These are phyloP conservation scores for Rhododendron simsii DNA, from an alignment of 148 eudicot species.

Conservation along the genomic window DNA sequence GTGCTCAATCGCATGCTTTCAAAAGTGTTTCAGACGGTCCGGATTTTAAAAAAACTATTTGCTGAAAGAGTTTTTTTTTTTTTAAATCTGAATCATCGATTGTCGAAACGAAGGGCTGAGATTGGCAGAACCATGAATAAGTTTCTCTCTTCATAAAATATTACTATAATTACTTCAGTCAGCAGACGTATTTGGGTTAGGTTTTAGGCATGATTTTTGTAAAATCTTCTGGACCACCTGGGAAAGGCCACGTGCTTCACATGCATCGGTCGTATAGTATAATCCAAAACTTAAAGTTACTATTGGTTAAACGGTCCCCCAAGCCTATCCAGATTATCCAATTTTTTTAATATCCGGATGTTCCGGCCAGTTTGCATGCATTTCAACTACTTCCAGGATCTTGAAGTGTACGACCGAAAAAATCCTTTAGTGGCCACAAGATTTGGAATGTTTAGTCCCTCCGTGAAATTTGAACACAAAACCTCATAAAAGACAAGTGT, in stretches of 20 bases:
- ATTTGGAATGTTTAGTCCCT: background rate
- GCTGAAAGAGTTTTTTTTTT: no score
- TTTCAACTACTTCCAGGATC: background rate
- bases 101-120: no score
- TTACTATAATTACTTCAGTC: background rate
- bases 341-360: no score
- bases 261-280: background rate
- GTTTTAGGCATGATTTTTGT: slow-evolving; percentile 14
- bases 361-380: no score
- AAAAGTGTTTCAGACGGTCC: no score
- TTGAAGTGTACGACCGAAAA: no score
- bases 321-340: background rate
- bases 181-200: slow-evolving; percentile 13
- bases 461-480: no score
- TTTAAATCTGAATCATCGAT: accelerated
- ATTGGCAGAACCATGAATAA: no score
- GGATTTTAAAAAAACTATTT: no score
- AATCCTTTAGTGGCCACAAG: background rate
- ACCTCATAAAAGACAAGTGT: no score
- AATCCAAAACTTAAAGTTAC: background rate
- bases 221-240: slow-evolving; percentile 2
- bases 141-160: background rate
- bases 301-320: background rate
- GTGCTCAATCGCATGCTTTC: no score
- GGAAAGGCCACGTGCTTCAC: background rate